Conservation (phyloP, 176 grass and related monocot species). For the Oryza glumipatula region DNA sequence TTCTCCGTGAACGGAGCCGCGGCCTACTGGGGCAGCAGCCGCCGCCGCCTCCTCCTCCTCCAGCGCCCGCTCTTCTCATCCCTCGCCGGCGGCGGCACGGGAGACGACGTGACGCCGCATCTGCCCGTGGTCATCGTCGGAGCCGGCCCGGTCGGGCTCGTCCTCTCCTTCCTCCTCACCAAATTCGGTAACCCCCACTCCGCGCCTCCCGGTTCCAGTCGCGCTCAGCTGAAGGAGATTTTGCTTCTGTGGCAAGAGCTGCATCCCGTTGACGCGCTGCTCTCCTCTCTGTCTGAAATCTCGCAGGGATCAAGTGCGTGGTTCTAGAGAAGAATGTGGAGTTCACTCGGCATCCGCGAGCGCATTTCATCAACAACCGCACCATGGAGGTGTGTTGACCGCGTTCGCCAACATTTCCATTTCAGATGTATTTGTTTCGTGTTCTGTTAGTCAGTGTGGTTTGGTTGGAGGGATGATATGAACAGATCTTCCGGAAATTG, state of each 20-base stretch:
- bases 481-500: constrained; percentile 80
- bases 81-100: constrained; percentile 10
- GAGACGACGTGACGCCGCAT: constrained; percentile 44
- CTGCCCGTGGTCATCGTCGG: constrained; percentile 90
- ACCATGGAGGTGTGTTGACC: constrained; percentile 81
- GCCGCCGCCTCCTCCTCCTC: background rate
- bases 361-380: constrained; percentile 97
- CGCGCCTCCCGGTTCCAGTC: background rate
- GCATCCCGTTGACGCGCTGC: background rate
- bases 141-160: constrained; percentile 88
- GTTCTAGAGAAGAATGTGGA: constrained; percentile 70
- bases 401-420: background rate
- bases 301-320: constrained; percentile 67
- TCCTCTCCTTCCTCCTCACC: constrained; percentile 85
- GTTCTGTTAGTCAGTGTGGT: background rate
- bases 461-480: constrained; percentile 2
- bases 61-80: constrained; percentile 35
- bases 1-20: background rate
- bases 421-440: background rate
- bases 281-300: constrained; percentile 10
- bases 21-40: background rate
- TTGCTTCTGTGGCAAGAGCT: background rate
- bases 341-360: constrained; percentile 80
- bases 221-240: background rate
- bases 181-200: constrained; percentile 65